Evolutionary conservation across 2,329 filamentous ascomycete species (phyloP).

Genomic region (Cercospora beticola): DNA sequence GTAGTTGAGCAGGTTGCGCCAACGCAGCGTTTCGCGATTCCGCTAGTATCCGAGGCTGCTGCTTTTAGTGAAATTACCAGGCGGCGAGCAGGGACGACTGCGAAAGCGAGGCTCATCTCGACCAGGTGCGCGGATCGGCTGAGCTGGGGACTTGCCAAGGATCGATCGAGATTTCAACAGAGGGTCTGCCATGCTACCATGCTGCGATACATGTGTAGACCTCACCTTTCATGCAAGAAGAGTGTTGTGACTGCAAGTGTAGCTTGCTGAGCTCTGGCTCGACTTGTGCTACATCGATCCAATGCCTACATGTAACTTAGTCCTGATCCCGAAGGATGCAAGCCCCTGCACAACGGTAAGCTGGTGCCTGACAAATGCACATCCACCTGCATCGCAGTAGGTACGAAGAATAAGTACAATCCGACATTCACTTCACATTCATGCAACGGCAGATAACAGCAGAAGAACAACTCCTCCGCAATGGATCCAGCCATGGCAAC

Average conservation of each 20-base stretch:
- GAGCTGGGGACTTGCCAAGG: neutral
- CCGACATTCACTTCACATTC: neutral
- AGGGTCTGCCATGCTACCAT: neutral
- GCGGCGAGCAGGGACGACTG: neutral
- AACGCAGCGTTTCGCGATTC: neutral
- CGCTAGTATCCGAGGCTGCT: neutral
- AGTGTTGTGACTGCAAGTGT: neutral
- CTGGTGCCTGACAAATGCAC: constrained; percentile 7
- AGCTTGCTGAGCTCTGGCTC: neutral
- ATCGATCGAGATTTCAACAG: neutral
- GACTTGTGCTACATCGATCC: neutral
- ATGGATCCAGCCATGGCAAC: neutral
- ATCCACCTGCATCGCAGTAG: too few species aligned
- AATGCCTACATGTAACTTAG: neutral
- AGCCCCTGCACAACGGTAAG: neutral
- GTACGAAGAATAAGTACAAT: neutral
- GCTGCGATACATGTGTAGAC: neutral
- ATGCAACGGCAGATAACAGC: neutral
- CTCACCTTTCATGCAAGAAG: neutral
- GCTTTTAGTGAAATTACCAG: neutral
- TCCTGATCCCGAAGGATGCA: neutral
- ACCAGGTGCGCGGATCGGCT: neutral
- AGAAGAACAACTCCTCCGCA: neutral
- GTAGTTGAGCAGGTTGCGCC: neutral
- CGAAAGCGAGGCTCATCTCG: neutral